Evolutionary conservation across 2,329 filamentous ascomycete genomes (phyloP).

Genomic region (Pseudogymnoascus pannorum): DNA sequence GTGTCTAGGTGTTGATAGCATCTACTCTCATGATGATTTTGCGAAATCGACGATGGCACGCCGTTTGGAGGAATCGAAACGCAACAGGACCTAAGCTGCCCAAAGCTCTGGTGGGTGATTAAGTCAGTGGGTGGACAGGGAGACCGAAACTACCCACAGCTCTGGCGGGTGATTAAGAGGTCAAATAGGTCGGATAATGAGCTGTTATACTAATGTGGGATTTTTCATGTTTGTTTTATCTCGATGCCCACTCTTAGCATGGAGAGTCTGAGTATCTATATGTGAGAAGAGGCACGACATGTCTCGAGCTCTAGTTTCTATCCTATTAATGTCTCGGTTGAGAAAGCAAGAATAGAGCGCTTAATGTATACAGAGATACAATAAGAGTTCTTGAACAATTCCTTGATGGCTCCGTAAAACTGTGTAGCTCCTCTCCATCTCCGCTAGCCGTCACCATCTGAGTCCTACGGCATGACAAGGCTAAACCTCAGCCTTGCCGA

Average conservation of each 20-base stretch:
- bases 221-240: no score
- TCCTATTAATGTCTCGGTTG: background rate
- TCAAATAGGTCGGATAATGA: no score
- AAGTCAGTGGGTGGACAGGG: no score
- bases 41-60: background rate
- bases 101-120: no score
- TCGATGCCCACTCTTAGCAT: no score
- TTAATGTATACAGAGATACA: background rate
- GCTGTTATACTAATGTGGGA: no score
- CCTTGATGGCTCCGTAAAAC: background rate
- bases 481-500: slow-evolving; percentile 1
- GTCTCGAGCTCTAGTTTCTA: background rate
- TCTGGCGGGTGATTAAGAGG: no score
- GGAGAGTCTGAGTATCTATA: no score
- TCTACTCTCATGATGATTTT: background rate
- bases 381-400: background rate
- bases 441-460: background rate
- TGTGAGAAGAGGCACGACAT: no score
- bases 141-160: no score
- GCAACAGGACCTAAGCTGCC: background rate
- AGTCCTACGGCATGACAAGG: background rate
- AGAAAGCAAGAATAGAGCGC: background rate
- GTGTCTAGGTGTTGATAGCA: background rate
- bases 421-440: background rate
- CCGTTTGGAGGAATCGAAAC: background rate